Base-by-base conservation (phyloP, 78 protist genomes). In the Polysphondylium violaceum region DNA sequence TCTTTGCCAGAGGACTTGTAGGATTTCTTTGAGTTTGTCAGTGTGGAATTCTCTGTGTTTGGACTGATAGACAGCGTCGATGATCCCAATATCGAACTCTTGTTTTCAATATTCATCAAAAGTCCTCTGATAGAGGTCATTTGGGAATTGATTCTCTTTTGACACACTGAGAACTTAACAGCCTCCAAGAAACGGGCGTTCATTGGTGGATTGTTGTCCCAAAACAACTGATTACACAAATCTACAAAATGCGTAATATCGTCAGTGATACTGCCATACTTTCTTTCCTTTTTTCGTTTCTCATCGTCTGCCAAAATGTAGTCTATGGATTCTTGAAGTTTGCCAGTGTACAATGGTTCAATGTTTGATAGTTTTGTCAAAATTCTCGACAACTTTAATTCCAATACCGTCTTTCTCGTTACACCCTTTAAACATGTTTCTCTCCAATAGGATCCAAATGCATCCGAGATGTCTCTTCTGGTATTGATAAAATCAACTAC, bases 401-500 rank as follows among this genome's bases (percentile, higher is more conserved):
- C 91, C 8, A 55, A 53, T 29, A 83, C 67, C 1, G 91, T 71
- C 29, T 83, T 74, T 38, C 76, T 83, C 33, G 81, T 83, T 23
- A 69, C 91, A 43, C 91, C 91, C 31, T 83, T 83, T n/a, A 83
- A 44, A 17, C 51, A 25, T 8, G 91, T 83, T 47, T 83, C 91
- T 6, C 91, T 16, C 91, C 91, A 83, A 69, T 83, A 83, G 25
- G 40, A 33, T n/a, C 73, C 59, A 59, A 67, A 83, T 21, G 91
- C 60, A 59, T 83, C 72, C 0, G 78, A 69, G 5, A 83, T 83
- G 0, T 83, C 91, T 38, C 44, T 23, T 31, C 91, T 31, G 3
- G 69, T 63, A 58, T 83, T 83, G 33, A 83, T 41, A 67, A 87
- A 87, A 29, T 87, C 93, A 14, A 87, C 93, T 1, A 87, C 74